These are phyloP conservation scores for Periconia macrospinosa DNA, from an alignment of 2,329 filamentous ascomycete genomes.

Conservation along the genomic window DNA sequence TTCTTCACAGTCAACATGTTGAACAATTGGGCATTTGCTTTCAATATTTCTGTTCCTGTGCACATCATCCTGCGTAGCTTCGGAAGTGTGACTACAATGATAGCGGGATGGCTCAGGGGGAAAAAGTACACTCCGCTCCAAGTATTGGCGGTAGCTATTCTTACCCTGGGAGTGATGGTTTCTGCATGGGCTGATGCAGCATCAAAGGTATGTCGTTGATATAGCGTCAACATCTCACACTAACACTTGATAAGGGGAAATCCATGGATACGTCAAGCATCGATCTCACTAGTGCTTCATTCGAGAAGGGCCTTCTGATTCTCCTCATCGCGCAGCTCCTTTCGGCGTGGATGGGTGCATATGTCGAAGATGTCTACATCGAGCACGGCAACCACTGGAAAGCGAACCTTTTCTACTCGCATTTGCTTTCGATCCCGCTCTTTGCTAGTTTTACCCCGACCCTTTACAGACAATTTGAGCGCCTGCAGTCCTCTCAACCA, in stretches of 20 bases:
- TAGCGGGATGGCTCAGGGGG: conserved; percentile 83
- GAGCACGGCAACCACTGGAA: conserved; percentile 88
- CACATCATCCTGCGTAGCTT: conserved; percentile 96
- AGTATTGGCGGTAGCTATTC: conserved; percentile 75
- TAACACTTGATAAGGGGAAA: conserved; percentile 44
- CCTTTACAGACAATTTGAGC: conserved; percentile 65
- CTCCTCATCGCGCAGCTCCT: conserved; percentile 86
- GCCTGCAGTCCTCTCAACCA: conserved; percentile 65
- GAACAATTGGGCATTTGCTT: conserved; percentile 97
- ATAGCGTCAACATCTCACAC: conserved; percentile 3
- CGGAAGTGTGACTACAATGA: conserved; percentile 93
- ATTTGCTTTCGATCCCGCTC: conserved; percentile 72
- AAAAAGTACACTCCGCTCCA: conserved; percentile 83
- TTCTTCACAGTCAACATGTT: conserved; percentile 94
- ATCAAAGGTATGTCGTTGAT: conserved; percentile 64
- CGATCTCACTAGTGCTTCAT: conserved; percentile 49
- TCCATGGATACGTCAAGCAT: conserved; percentile 46
- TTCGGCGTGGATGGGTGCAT: conserved; percentile 92
- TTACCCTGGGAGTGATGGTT: conserved; percentile 83
- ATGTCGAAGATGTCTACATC: conserved; percentile 87
- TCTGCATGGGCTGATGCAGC: conserved; percentile 89
- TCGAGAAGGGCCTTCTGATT: conserved; percentile 73
- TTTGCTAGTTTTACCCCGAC: conserved; percentile 73
- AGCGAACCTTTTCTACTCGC: conserved; percentile 94
- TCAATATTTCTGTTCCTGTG: conserved; percentile 92